Percentiles rank a stretch among this genome's conserved stretches.
Conservation (phyloP, 352 stramenopile species). For the Pythium inflatum region DNA sequence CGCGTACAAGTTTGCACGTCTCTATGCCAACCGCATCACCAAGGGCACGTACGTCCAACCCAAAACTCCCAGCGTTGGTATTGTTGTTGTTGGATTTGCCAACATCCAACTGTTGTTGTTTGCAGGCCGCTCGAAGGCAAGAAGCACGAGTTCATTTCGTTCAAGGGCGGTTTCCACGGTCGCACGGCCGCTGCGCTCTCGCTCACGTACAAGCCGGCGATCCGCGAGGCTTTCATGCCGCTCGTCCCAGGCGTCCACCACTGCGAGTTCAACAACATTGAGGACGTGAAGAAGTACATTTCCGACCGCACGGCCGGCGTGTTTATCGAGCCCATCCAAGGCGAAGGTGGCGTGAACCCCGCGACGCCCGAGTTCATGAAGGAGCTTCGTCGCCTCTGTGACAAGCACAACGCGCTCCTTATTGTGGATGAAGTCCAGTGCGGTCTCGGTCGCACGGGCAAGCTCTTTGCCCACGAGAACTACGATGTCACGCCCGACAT, state of each 20-base stretch:
- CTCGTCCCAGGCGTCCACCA: conserved; percentile 79
- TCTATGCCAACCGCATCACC: conserved; percentile 69
- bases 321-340: conserved; percentile 86
- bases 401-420: conserved; percentile 94
- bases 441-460: conserved; percentile 95
- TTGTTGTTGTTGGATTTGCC: background rate
- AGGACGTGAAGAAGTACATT: conserved; percentile 75
- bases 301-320: conserved; percentile 78
- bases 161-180: conserved; percentile 88
- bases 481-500: conserved; percentile 94
- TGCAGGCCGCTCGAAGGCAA: conserved; percentile 70
- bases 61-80: background rate
- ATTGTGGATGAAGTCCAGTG: conserved; percentile 99
- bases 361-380: conserved; percentile 92
- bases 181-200: conserved; percentile 77
- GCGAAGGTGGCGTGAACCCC: conserved; percentile 94
- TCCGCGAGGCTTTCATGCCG: conserved; percentile 82
- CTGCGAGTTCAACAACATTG: conserved; percentile 82
- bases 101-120: background rate
- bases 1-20: conserved; percentile 86
- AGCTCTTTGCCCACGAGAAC: conserved; percentile 95
- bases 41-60: conserved; percentile 63
- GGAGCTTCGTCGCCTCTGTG: conserved; percentile 89
- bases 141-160: conserved; percentile 86
- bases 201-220: conserved; percentile 89